These are phyloP conservation scores for Daldinia grandis DNA, from an alignment of 495 filamentous ascomycete genomes.

Conservation along the genomic window DNA sequence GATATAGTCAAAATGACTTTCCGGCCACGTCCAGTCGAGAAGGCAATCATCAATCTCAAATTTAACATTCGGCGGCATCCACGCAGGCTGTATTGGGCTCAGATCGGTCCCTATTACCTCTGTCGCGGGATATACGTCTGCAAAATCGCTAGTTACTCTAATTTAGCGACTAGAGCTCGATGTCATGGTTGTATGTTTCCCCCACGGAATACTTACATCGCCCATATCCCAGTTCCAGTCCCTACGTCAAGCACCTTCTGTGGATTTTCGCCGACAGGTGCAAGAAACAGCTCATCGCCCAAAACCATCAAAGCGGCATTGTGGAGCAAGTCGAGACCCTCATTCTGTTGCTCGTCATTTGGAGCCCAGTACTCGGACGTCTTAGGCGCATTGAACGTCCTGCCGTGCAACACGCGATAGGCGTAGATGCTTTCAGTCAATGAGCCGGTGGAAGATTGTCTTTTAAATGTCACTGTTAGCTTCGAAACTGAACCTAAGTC, in stretches of 20 bases:
- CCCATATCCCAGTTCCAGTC: constrained; percentile 74
- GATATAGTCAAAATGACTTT: constrained; percentile 22
- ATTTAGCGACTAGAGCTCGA: not conserved
- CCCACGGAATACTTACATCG: constrained; percentile 46
- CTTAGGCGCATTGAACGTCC: constrained; percentile 22
- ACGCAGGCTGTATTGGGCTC: constrained; percentile 19
- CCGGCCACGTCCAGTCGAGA: constrained; percentile 25
- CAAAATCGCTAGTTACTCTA: constrained; percentile 10
- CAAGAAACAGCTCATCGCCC: constrained; percentile 40
- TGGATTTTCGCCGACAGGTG: constrained; percentile 57
- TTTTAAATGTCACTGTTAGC: constrained; percentile 7
- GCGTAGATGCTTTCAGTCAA: constrained; percentile 24
- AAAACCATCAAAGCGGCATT: constrained; percentile 11
- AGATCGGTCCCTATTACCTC: constrained; percentile 29
- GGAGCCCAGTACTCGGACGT: constrained; percentile 25
- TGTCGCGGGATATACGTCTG: constrained; percentile 13
- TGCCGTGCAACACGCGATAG: constrained; percentile 19
- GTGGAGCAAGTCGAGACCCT: constrained; percentile 16
- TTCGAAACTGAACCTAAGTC: not conserved
- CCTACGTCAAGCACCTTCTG: constrained; percentile 68
- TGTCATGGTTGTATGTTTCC: not conserved
- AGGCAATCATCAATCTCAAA: constrained; percentile 31
- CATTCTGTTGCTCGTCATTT: constrained; percentile 24
- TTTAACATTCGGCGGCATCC: constrained; percentile 29
- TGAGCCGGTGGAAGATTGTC: constrained; percentile 26